Evolutionary conservation across 176 grass and related monocot species (phyloP).

Genomic region (Phoenix dactylifera): DNA sequence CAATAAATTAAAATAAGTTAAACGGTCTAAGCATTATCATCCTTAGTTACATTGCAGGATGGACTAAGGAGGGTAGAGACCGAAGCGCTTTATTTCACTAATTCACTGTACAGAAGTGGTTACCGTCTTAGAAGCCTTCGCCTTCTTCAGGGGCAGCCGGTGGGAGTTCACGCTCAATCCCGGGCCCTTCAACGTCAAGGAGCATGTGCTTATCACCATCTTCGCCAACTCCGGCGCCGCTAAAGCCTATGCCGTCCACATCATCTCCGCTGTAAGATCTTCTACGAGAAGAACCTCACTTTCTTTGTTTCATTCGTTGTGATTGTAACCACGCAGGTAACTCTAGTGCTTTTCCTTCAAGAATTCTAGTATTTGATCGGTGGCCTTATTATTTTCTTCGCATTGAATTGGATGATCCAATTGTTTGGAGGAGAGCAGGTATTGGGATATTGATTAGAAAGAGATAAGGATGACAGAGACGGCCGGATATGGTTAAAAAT

Average conservation of each 20-base stretch:
- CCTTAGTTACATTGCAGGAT: too few species aligned
- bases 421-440: neutral
- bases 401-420: too few species aligned
- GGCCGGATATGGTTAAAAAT: too few species aligned
- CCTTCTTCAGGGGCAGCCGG: constrained; percentile 7
- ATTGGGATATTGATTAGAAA: neutral
- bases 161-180: constrained; percentile 60
- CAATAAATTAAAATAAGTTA: too few species aligned
- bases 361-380: too few species aligned
- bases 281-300: constrained; percentile 52
- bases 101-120: too few species aligned
- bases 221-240: constrained; percentile 39
- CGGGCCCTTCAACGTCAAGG: constrained; percentile 59
- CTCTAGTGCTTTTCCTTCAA: too few species aligned
- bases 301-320: constrained; percentile 54
- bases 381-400: too few species aligned
- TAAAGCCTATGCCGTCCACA: constrained; percentile 57
- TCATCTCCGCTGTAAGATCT: constrained; percentile 77
- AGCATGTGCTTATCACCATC: constrained; percentile 66
- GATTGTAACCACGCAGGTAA: constrained; percentile 32
- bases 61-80: too few species aligned
- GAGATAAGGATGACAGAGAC: too few species aligned
- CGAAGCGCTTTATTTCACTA: too few species aligned
- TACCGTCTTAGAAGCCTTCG: neutral
- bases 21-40: too few species aligned